Evolutionary conservation across 192 early-diverging fungal species (phyloP), one percentile per base, ranked within the genome.

Genomic region (Rhizophagus clarus): DNA sequence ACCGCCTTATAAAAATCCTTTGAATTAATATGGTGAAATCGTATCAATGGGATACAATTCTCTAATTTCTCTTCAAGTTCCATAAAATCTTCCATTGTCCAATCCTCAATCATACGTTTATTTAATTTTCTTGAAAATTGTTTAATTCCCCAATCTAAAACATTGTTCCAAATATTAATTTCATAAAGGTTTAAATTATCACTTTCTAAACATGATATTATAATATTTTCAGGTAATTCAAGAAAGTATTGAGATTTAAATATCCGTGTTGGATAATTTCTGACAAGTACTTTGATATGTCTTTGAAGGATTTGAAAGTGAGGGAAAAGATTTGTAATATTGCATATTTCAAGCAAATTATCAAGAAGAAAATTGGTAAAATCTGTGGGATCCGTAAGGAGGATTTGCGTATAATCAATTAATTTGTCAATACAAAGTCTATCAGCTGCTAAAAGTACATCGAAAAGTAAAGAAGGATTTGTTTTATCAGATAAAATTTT

Each of bases 11-110:
- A 69, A 26, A 69, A 69, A 37, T 29, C 28, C 2, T 29, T 29
- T 29, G 67, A 69, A 20, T 29, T 20, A 20, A 69, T 37, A 12
- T 69, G 67, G n/a, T 29, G 17, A 69, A 69, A 69, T 20, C 34
- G 22, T 34, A 69, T 69, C 24, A 69, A 28, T 34, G 28, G 67
- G 14, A 69, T 69, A 22, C 67, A 69, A 5, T 29, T 29, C 28
- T 37, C n/a, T 56, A 69, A 69, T 37, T 29, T 69, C 34, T 29
- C n/a, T 69, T 69, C 67, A 29, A 69, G 67, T 15, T 28, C 34
- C 20, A 69, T 22, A 28, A 69, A 69, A 28, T 69, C 67, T 34
- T 69, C 67, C 2, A 7, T 29, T 28, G 2, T 14, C 67, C 67
- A 69, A 22, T 28, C 22, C 2, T 28, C 24, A 5, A 28, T 2